Evolutionary conservation across 1,139 yeast species (phyloP).

Genomic region (Pneumocystis wakefieldiae): DNA sequence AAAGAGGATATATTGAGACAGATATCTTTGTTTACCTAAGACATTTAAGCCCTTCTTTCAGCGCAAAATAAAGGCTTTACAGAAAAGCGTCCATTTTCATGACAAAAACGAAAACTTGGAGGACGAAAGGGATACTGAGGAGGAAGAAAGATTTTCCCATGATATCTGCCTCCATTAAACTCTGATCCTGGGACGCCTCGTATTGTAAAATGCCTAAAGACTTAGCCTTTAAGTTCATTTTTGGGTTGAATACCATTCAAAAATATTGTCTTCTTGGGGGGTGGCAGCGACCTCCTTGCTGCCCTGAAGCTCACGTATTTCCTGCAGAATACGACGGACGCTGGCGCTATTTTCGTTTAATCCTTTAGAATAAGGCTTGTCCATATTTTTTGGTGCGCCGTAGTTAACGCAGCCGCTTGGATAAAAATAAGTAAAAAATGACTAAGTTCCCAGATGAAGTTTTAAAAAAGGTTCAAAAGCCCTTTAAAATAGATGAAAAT

Average conservation of each 20-base stretch:
- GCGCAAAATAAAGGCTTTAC: neutral
- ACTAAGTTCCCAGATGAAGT: neutral
- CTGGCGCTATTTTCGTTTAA: neutral
- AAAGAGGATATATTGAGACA: slow-evolving; percentile 14
- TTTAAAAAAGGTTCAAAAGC: neutral
- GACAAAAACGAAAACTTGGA: slow-evolving; percentile 13
- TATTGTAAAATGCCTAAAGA: neutral
- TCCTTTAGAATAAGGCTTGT: neutral
- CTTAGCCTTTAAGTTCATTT: neutral
- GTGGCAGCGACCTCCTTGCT: neutral
- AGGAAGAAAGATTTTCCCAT: slow-evolving; percentile 13
- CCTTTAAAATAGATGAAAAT: neutral
- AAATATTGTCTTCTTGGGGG: neutral
- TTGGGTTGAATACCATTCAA: neutral
- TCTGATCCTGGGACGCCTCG: neutral
- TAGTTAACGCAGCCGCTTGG: neutral
- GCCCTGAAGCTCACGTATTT: neutral
- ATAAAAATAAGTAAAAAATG: neutral
- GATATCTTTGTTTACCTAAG: slow-evolving; percentile 13
- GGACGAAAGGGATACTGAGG: slow-evolving; percentile 13
- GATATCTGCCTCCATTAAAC: slow-evolving; percentile 9
- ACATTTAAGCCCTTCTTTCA: neutral
- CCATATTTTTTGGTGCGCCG: neutral
- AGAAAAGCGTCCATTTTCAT: slow-evolving; percentile 10
- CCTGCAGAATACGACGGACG: neutral